Percentiles rank a stretch among this genome's conserved stretches.
These are phyloP conservation scores for Eutrema japonicum DNA, from an alignment of 345 rosid genomes.

Conservation along the genomic window DNA sequence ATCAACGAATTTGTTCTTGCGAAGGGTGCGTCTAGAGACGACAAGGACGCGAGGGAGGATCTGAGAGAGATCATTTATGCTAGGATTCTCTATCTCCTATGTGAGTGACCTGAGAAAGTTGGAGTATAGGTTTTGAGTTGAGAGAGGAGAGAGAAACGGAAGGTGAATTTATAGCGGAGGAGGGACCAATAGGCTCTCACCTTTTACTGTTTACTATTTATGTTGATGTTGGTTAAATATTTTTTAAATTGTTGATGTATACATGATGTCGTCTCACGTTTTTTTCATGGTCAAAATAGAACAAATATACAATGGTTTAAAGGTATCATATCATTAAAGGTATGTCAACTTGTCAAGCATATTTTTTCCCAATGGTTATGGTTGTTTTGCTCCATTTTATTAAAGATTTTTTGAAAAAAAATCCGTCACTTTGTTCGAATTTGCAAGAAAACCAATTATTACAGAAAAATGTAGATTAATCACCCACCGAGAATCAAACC, in stretches of 20 bases:
- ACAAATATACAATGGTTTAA: slow-evolving; percentile 1
- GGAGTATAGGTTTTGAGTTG: slow-evolving; percentile 25
- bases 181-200: not conserved
- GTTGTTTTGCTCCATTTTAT: not conserved
- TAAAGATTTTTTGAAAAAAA: not conserved
- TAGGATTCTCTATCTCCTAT: slow-evolving; percentile 36
- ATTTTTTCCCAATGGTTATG: not conserved
- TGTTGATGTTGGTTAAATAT: slow-evolving; percentile 17
- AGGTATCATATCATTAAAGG: not conserved
- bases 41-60: slow-evolving; percentile 84
- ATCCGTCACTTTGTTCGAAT: too few relatives aligned
- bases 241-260: not conserved
- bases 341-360: not conserved
- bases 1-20: slow-evolving; percentile 90
- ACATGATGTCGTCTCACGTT: slow-evolving; percentile 17
- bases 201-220: not conserved
- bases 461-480: too few relatives aligned
- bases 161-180: slow-evolving; percentile 25
- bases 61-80: slow-evolving; percentile 53
- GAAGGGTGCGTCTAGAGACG: slow-evolving; percentile 81
- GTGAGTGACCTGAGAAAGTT: not conserved
- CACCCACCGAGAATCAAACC: too few relatives aligned
- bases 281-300: slow-evolving; percentile 1
- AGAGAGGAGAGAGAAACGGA: not conserved
- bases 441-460: too few relatives aligned